These are phyloP conservation scores for Saksenaea oblongispora DNA, from an alignment of 371 early-diverging fungal genomes.

Conservation along the genomic window DNA sequence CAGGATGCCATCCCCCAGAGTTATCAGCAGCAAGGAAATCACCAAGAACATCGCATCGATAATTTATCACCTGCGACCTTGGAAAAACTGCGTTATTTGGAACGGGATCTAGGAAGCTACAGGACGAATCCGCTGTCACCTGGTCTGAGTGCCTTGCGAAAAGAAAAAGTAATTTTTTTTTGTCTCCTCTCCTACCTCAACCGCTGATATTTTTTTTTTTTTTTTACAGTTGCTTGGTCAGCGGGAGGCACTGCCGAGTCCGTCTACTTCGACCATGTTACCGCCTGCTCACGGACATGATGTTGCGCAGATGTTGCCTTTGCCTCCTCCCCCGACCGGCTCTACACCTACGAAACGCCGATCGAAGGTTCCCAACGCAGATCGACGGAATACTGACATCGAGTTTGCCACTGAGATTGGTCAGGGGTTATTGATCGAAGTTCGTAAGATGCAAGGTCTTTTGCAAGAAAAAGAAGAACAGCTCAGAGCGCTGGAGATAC, in stretches of 20 bases:
- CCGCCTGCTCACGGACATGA: conserved; percentile 12
- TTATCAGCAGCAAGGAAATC: not conserved
- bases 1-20: not conserved
- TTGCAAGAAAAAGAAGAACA: conserved; percentile 65
- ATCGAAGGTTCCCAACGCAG: conserved; percentile 36
- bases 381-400: conserved; percentile 51
- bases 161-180: conserved; percentile 1
- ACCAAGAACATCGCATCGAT: not conserved
- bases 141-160: not conserved
- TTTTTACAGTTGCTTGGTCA: not conserved
- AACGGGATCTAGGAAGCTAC: conserved; percentile 28
- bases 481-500: conserved; percentile 60
- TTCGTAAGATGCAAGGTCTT: conserved; percentile 47
- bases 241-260: conserved; percentile 10
- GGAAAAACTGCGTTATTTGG: conserved; percentile 28
- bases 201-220: not conserved
- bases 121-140: conserved; percentile 23
- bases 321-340: conserved; percentile 38
- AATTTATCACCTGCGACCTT: conserved; percentile 14
- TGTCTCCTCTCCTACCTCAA: not conserved
- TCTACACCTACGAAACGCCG: conserved; percentile 44
- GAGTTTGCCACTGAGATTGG: conserved; percentile 59
- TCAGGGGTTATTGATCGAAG: conserved; percentile 50
- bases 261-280: conserved; percentile 13
- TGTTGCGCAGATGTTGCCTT: conserved; percentile 18